These are phyloP conservation scores for Phytophthora pistaciae DNA, from an alignment of 352 stramenopile species.

Conservation along the genomic window DNA sequence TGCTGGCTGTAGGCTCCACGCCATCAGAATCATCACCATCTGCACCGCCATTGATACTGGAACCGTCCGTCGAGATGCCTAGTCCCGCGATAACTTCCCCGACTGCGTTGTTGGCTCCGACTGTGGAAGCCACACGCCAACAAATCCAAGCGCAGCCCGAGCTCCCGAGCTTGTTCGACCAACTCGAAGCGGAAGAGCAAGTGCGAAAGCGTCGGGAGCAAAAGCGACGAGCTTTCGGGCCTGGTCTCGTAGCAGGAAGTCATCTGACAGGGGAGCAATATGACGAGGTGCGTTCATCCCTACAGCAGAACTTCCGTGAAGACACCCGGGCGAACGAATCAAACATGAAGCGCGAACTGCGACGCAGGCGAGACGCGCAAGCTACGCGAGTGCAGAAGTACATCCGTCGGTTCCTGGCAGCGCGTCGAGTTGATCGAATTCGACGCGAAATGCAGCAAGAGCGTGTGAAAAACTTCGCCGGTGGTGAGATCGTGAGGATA, in stretches of 20 bases:
- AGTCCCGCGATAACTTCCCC: conserved; percentile 10
- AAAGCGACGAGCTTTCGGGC: conserved; percentile 28
- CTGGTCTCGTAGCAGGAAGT: conserved; percentile 13
- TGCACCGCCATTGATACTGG: conserved; percentile 5
- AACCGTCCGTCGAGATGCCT: conserved; percentile 18
- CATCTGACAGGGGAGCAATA: conserved; percentile 30
- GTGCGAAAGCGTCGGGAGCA: conserved; percentile 45
- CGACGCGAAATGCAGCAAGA: conserved; percentile 49
- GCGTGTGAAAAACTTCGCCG: conserved; percentile 58
- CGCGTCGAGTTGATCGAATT: conserved; percentile 37
- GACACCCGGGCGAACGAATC: conserved; percentile 63
- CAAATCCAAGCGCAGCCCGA: conserved; percentile 49
- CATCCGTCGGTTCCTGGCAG: conserved; percentile 62
- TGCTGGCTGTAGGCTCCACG: not conserved
- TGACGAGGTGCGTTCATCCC: conserved; percentile 40
- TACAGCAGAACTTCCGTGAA: conserved; percentile 54
- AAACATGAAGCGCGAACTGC: conserved; percentile 52
- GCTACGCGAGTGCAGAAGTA: conserved; percentile 66
- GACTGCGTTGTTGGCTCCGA: conserved; percentile 22
- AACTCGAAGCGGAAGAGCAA: conserved; percentile 80
- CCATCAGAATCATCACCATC: not conserved
- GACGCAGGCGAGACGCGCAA: conserved; percentile 53
- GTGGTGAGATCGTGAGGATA: conserved; percentile 72
- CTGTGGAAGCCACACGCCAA: conserved; percentile 40
- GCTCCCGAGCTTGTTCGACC: conserved; percentile 79